phyloP scores from a whole-genome alignment of 1,139 yeast species.

The Suhomyces bolitotheri region DNA sequence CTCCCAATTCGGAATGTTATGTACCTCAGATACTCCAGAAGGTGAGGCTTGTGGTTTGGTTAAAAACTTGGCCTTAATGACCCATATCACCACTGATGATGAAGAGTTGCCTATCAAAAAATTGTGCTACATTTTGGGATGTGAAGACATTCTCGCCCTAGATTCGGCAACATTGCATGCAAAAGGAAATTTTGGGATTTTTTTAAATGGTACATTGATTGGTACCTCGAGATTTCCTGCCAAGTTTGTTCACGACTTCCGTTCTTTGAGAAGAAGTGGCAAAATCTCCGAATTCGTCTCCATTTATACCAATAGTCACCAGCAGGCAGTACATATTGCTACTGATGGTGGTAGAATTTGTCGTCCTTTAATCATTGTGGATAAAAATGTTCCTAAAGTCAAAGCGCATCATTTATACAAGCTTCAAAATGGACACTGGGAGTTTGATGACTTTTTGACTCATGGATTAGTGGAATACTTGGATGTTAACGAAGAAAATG shows the following conservation, averaged over 20 bases:
- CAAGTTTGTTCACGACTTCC: slow-evolving; percentile 74
- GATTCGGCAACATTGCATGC: slow-evolving; percentile 85
- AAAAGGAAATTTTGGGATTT: slow-evolving; percentile 77
- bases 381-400: slow-evolving; percentile 69
- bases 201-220: slow-evolving; percentile 88
- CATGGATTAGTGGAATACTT: slow-evolving; percentile 91
- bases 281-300: slow-evolving; percentile 88
- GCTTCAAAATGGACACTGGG: slow-evolving; percentile 69
- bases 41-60: slow-evolving; percentile 99
- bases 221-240: slow-evolving; percentile 89
- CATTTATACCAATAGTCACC: slow-evolving; percentile 86
- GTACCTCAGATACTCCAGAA: slow-evolving; percentile 99
- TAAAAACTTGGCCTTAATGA: slow-evolving; percentile 94
- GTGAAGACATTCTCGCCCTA: slow-evolving; percentile 77
- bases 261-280: slow-evolving; percentile 80
- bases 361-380: slow-evolving; percentile 90
- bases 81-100: slow-evolving; percentile 97
- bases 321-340: slow-evolving; percentile 91
- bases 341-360: slow-evolving; percentile 99
- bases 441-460: slow-evolving; percentile 82
- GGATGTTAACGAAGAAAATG: slow-evolving; percentile 98
- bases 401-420: slow-evolving; percentile 64
- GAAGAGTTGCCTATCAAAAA: slow-evolving; percentile 86
- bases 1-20: slow-evolving; percentile 97
- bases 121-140: slow-evolving; percentile 80